phyloP scores from a whole-genome alignment of 331 rosid genomes.

The Arachis monticola region DNA sequence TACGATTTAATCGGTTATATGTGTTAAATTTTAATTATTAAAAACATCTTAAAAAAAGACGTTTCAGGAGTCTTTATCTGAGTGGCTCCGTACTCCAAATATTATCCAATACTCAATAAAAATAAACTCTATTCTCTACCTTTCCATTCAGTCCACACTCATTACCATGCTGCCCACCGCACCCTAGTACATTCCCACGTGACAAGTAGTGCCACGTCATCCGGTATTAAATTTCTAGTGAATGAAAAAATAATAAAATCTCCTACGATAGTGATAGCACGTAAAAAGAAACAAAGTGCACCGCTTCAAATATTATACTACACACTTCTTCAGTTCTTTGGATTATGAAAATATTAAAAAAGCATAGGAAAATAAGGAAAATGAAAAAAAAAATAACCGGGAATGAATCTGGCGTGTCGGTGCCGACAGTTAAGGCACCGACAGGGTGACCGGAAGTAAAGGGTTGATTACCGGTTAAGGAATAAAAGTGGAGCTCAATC shows the following conservation, averaged over 20 bases:
- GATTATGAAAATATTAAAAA: neutral
- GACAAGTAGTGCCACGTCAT: slow-evolving; percentile 28
- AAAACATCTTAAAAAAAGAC: no score
- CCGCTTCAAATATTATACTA: slow-evolving; percentile 28
- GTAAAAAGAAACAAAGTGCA: slow-evolving; percentile 22
- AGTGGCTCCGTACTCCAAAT: no score
- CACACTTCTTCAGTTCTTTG: neutral
- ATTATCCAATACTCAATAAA: no score
- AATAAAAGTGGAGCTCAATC: slow-evolving; percentile 37
- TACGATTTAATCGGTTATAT: no score
- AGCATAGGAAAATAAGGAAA: neutral
- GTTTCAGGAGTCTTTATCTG: no score
- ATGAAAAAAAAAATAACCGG: slow-evolving; percentile 40
- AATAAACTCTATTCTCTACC: no score
- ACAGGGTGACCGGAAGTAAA: slow-evolving; percentile 45
- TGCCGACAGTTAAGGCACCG: slow-evolving; percentile 60
- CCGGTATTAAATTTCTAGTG: neutral
- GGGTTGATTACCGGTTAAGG: slow-evolving; percentile 48
- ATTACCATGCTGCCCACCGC: slow-evolving; percentile 23
- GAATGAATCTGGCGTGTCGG: slow-evolving; percentile 61
- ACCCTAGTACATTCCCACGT: neutral
- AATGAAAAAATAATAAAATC: neutral
- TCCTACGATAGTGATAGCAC: slow-evolving; percentile 21
- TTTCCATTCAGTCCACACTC: neutral
- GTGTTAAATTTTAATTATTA: no score